Conservation (phyloP, 1,139 yeast species). For the Candida labiduridarum region DNA sequence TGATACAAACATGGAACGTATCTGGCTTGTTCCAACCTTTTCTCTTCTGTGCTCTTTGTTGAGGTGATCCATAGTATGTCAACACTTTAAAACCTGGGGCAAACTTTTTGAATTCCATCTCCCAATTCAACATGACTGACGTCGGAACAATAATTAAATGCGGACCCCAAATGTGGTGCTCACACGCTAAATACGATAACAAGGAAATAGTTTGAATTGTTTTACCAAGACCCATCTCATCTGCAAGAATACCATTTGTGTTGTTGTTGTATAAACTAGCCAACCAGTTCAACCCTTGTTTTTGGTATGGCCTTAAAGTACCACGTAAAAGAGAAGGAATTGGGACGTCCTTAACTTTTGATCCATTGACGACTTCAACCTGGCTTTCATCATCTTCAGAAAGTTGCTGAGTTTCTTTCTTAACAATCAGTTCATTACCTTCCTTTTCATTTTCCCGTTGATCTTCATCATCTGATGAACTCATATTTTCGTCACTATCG, state of each 20-base stretch:
- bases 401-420: slow-evolving; percentile 24
- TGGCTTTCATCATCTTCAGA: slow-evolving; percentile 25
- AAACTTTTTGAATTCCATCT: slow-evolving; percentile 97
- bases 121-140: slow-evolving; percentile 99
- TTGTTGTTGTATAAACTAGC: slow-evolving; percentile 91
- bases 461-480: slow-evolving; percentile 21
- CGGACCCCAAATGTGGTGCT: slow-evolving; percentile 96
- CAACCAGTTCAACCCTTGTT: slow-evolving; percentile 95
- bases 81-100: slow-evolving; percentile 97
- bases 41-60: slow-evolving; percentile 92
- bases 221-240: slow-evolving; percentile 98
- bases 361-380: slow-evolving; percentile 36
- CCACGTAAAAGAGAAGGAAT: slow-evolving; percentile 75
- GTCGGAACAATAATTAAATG: slow-evolving; percentile 97
- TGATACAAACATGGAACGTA: slow-evolving; percentile 94
- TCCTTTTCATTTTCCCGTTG: slow-evolving; percentile 19
- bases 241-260: slow-evolving; percentile 96
- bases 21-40: slow-evolving; percentile 98
- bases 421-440: slow-evolving; percentile 10
- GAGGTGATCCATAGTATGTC: slow-evolving; percentile 98
- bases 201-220: slow-evolving; percentile 95
- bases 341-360: slow-evolving; percentile 69
- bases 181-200: slow-evolving; percentile 86
- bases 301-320: slow-evolving; percentile 85
- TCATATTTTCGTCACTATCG: slow-evolving; percentile 20